Base-by-base conservation (phyloP, 306 rosid species). In the Castanea sativa region DNA sequence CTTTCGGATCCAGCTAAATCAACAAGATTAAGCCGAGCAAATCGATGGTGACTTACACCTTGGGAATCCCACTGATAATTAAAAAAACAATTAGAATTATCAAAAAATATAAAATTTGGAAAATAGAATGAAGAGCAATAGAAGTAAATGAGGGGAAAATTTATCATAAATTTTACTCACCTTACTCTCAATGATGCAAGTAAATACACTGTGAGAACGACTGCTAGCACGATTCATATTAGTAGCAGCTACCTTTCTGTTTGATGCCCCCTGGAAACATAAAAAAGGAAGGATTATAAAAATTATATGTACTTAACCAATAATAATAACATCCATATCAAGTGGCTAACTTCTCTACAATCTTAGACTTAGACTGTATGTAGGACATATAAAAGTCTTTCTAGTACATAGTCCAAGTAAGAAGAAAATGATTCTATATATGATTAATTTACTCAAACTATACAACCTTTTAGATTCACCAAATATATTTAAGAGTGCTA, bases 1-100 rank as follows among this genome's bases (percentile, higher is more conserved):
- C 99, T 95, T 88, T 95, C 99, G 14, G 99, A 95, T 84, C 99
- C 99, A 45, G 99, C 99, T 88, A 95, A 93, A 89, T 95, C 99
- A 84, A 95, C 97, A 23, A 95, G 97, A 86, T 93, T 95, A 55
- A 95, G 98, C 60, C 96, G 92, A 80, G 99, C 94, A 89, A 93
- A 95, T 56, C 98, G 92, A 73, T 88, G 95, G 86, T 89, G 99
- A 80, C 88, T 90, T 74, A 93, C 93, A 73, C 98, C 99, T 93
- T 91, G 99, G 83, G 90, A 93, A 73, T 95, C 99, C 97, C 99
- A 91, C 99, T 95, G 79, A 79, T 67, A 83, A 83, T n/a, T 79
- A 78, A 63, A 53, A 77, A 81, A 12, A 49, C 0, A 12, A 49
- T 12, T 12, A 49, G 53, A 49, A 49, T 49, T 49, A 49, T 49